phyloP scores from a whole-genome alignment of 352 stramenopile species.

The Phytophthora citricola region DNA sequence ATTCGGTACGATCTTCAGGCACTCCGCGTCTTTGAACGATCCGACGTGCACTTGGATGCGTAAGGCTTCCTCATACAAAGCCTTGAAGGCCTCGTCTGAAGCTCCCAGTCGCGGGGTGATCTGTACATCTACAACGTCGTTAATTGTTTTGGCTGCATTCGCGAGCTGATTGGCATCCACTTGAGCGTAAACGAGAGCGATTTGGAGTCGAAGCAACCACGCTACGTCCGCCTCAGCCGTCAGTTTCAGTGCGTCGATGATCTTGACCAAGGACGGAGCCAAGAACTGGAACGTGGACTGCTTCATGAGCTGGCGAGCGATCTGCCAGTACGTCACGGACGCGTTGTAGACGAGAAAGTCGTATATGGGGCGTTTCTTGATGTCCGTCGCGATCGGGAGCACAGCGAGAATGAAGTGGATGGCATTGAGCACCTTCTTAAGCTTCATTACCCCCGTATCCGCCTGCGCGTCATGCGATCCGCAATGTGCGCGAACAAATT shows the following conservation, averaged over 20 bases:
- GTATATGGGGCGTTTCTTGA: conserved; percentile 71
- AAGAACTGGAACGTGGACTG: conserved; percentile 77
- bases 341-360: conserved; percentile 94
- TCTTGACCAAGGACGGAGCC: conserved; percentile 58
- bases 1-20: conserved; percentile 72
- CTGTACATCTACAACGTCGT: conserved; percentile 73
- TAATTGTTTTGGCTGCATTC: conserved; percentile 63
- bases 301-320: conserved; percentile 88
- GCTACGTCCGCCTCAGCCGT: conserved; percentile 72
- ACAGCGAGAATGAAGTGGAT: conserved; percentile 80
- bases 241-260: conserved; percentile 76
- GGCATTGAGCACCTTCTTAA: conserved; percentile 72
- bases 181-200: conserved; percentile 73
- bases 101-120: conserved; percentile 45
- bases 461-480: conserved; percentile 48
- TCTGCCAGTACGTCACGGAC: conserved; percentile 87
- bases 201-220: conserved; percentile 72
- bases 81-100: conserved; percentile 30
- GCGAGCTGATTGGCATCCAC: conserved; percentile 71
- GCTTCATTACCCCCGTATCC: conserved; percentile 47
- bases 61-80: conserved; percentile 73
- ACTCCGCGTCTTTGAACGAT: conserved; percentile 78
- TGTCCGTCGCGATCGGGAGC: conserved; percentile 72
- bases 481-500: conserved; percentile 83
- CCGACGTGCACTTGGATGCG: conserved; percentile 74